phyloP scores from a whole-genome alignment of 2,329 filamentous ascomycete species.

The Calonectria henricotiae region DNA sequence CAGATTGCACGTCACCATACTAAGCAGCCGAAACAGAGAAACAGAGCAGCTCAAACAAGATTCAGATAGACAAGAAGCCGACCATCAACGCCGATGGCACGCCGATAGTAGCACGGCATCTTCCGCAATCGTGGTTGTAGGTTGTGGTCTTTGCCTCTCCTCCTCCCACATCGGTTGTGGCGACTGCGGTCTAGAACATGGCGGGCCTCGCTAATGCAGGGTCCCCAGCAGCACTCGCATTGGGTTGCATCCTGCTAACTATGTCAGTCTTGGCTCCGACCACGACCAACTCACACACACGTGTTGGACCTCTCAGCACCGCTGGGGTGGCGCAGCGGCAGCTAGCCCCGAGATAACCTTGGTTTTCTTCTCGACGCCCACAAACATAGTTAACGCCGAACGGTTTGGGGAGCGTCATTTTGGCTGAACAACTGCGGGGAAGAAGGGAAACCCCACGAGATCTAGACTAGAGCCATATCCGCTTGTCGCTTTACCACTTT shows the following conservation, averaged over 20 bases:
- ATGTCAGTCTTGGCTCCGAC: constrained; percentile 10
- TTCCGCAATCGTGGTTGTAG: background rate
- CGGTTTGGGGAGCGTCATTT: constrained; percentile 4
- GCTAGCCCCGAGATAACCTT: constrained; percentile 21
- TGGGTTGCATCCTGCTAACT: constrained; percentile 19
- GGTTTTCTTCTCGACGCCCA: constrained; percentile 5
- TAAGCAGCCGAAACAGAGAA: constrained; percentile 18
- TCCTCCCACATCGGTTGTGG: background rate
- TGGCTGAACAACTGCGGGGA: constrained; percentile 26
- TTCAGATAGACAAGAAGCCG: background rate
- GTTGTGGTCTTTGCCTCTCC: background rate
- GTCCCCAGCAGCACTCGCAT: constrained; percentile 36
- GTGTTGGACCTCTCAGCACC: constrained; percentile 22
- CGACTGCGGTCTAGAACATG: constrained; percentile 29
- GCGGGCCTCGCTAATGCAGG: constrained; percentile 37
- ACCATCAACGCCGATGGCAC: background rate
- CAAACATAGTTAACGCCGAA: constrained; percentile 12
- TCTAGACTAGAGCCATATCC: constrained; percentile 9
- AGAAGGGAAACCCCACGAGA: constrained; percentile 12
- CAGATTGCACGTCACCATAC: background rate
- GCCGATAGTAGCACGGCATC: constrained; percentile 24
- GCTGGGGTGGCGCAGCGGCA: constrained; percentile 34
- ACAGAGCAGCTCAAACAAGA: constrained; percentile 5
- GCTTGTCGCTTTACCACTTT: background rate
- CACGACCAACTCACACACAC: constrained; percentile 4